Evolutionary conservation across 768 basidiomycete genomes (phyloP), one percentile per base, ranked within the genome.

Genomic region (Leccinum subgranulosum): DNA sequence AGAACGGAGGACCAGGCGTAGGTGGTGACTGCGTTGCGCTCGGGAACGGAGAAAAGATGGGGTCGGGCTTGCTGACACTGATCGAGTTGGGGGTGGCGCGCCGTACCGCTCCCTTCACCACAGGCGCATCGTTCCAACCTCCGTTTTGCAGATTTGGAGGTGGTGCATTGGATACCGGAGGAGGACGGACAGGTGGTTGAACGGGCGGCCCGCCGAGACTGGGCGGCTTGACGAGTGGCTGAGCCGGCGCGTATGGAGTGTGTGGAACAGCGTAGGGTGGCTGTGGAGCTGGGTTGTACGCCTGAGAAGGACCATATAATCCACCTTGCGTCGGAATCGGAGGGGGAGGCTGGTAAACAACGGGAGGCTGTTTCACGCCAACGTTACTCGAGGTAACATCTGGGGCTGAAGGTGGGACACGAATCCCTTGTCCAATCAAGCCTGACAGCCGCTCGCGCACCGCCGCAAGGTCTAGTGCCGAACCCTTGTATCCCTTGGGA

Each of bases 71-170:
- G 54, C 67, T 72, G 10, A 75, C 60, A 54, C 70, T 79, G 29
- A 77, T 65, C 6, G 80, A 73, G 21, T 80, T 77, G 1, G 88
- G 83, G 1, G 77, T 33, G 15, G 49, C 76, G 25, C 86, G 84
- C 43, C 80, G 71, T 17, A 80, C 70, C 9, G 75, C 68, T 27
- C 49, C 49, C 15, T 76, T 62, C 12, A 77, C 68, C 4, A 45
- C 19, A 0, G 93, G 94, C 0, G 93, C 85, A 72, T 98, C 95
- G 65, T 98, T 98, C 94, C 94, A 98, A 0, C 93, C 93, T 15
- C 87, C 83, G 28, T 86, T 85, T 51, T 88, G 88, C 28, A 76
- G 75, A 45, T 85, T 83, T 29, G 85, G 85, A 4, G 85, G 82
- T 1, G 88, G 82, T 1, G 83, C 79, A 49, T 76, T 73, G 6